phyloP scores from a whole-genome alignment of 306 rosid species.

The Arachis hypogaea region DNA sequence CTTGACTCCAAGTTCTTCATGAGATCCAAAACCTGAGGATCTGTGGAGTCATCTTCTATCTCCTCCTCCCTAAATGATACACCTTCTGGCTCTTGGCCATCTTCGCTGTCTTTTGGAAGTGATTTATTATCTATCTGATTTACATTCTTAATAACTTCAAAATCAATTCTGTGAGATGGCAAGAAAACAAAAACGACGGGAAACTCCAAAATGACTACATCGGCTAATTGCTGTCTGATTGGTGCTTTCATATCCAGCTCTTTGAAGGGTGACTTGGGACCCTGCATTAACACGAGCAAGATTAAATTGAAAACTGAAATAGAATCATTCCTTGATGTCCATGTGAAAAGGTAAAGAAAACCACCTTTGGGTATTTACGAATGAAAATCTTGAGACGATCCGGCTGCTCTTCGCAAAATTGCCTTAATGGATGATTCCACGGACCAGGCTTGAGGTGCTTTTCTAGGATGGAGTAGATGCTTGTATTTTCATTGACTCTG shows the following conservation, averaged over 20 bases:
- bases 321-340: neutral
- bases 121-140: slow-evolving; percentile 43
- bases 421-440: slow-evolving; percentile 68
- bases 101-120: slow-evolving; percentile 41
- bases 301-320: slow-evolving; percentile 17
- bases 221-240: slow-evolving; percentile 69
- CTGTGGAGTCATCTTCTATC: slow-evolving; percentile 58
- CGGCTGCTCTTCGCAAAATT: slow-evolving; percentile 58
- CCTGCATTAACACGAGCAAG: slow-evolving; percentile 54
- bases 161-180: slow-evolving; percentile 64
- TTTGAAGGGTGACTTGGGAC: slow-evolving; percentile 63
- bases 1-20: slow-evolving; percentile 51
- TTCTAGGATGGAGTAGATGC: slow-evolving; percentile 56
- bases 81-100: slow-evolving; percentile 48
- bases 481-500: slow-evolving; percentile 71
- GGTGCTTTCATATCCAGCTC: slow-evolving; percentile 72
- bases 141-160: slow-evolving; percentile 60
- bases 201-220: slow-evolving; percentile 72
- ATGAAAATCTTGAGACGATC: slow-evolving; percentile 76
- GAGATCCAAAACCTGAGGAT: slow-evolving; percentile 62
- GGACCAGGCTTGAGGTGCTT: slow-evolving; percentile 80
- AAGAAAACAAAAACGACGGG: slow-evolving; percentile 76
- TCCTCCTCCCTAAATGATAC: slow-evolving; percentile 74
- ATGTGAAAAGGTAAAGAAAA: slow-evolving; percentile 30
- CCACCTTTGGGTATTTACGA: slow-evolving; percentile 73